Conservation (phyloP, 202 grass and related monocot genomes). For the Panicum hallii region DNA sequence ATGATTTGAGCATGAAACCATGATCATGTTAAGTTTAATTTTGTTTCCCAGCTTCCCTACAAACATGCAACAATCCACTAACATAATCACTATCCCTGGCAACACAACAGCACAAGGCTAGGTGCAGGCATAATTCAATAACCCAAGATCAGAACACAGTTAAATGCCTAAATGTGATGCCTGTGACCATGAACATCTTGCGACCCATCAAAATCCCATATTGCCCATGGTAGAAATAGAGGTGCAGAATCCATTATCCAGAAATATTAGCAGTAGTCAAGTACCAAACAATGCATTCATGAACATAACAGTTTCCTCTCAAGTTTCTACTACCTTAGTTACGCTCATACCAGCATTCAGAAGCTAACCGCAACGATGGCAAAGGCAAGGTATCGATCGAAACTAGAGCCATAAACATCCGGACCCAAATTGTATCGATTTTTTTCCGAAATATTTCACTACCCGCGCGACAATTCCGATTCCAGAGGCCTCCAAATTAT, state of each 20-base stretch:
- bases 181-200: background rate
- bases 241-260: background rate
- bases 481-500: background rate
- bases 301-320: background rate
- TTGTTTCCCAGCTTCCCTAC: background rate
- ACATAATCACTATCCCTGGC: background rate
- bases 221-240: background rate
- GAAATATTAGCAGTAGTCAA: background rate
- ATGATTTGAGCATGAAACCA: background rate
- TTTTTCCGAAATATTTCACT: background rate
- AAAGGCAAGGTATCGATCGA: background rate
- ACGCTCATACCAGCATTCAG: background rate
- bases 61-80: constrained; percentile 5
- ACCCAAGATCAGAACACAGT: background rate
- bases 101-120: background rate
- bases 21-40: background rate
- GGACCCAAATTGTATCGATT: background rate
- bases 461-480: background rate
- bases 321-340: background rate
- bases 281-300: background rate
- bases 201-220: background rate
- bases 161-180: constrained; percentile 14
- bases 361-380: background rate
- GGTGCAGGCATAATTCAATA: constrained; percentile 1
- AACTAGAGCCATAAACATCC: constrained; percentile 19